Evolutionary conservation across 495 filamentous ascomycete species (phyloP), one percentile per base, ranked within the genome.

Genomic region (Cairneyella variabilis): DNA sequence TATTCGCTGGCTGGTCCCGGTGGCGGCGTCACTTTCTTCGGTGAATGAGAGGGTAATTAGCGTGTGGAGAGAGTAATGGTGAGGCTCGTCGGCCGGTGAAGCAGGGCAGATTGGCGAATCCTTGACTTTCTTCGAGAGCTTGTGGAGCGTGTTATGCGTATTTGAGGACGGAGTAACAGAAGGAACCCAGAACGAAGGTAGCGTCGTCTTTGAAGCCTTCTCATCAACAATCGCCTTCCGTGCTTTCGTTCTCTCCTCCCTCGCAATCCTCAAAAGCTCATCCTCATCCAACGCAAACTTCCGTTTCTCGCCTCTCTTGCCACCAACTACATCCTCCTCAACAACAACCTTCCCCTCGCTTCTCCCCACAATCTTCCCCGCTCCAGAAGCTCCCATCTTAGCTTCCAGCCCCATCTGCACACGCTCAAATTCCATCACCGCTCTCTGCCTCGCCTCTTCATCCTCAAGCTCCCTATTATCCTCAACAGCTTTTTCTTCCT

Each of bases 131-230:
- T 84, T 88, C 20, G 75, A 76, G 56, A 85, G 74, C 6, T 76
- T 71, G 57, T 80, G 76, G 7, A 79, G 65, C n/a, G 65, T 57
- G 26, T 72, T 71, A 48, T 66, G 71, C 32, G 64, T 70, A 53
- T 77, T 76, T 2, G 74, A 72, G 0, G 79, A 75, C 0, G 92
- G 90, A 0, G 89, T 93, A 26, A 95, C 73, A 1, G 88, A 86
- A 0, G 93, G 92, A 0, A 95, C 85, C 93, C 93, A 98, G 72
- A 97, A 97, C 2, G 91, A 93, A 0, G 90, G 89, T 0, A 96
- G 70, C n/a, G 80, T 83, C 0, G 83, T 83, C 63, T 88, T 87
- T 0, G 79, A 77, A 0, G 82, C 78, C 76, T 91, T 91, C 63
- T 96, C 89, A 40, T 80, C 80, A 51, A 86, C 82, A 52, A 92